These are phyloP conservation scores for Friedmanniomyces simplex DNA, from an alignment of 495 filamentous ascomycete genomes.

Conservation along the genomic window DNA sequence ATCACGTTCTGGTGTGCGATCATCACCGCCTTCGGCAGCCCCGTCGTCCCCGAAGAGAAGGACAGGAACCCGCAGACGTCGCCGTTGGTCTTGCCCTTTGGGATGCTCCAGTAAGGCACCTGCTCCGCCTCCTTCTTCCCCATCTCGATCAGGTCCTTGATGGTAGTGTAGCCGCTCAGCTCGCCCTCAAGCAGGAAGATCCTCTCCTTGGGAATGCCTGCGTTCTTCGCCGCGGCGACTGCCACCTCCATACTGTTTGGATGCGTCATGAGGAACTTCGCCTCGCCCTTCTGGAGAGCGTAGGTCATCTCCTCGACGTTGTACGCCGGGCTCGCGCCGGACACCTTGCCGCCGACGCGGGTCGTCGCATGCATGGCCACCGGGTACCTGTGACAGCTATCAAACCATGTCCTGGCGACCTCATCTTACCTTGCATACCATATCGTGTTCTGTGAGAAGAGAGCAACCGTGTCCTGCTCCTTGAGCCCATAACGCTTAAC, in stretches of 20 bases:
- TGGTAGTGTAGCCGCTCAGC: constrained; percentile 37
- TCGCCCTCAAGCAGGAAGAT: constrained; percentile 48
- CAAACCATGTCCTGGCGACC: constrained; percentile 13
- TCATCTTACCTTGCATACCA: constrained; percentile 26
- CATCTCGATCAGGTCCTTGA: constrained; percentile 40
- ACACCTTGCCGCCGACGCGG: constrained; percentile 41
- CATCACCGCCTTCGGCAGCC: constrained; percentile 38
- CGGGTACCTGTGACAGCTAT: constrained; percentile 29
- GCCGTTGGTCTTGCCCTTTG: constrained; percentile 40
- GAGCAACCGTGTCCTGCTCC: constrained; percentile 40
- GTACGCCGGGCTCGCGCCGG: constrained; percentile 49
- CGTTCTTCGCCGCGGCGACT: constrained; percentile 40
- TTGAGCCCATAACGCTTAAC: constrained; percentile 41
- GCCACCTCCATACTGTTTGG: constrained; percentile 39
- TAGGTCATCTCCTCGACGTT: constrained; percentile 54
- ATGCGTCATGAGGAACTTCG: constrained; percentile 47
- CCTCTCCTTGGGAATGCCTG: constrained; percentile 39
- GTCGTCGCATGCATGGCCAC: constrained; percentile 46
- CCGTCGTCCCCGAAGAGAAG: constrained; percentile 43
- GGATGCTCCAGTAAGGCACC: constrained; percentile 35
- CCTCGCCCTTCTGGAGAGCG: constrained; percentile 42
- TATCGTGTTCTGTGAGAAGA: constrained; percentile 50
- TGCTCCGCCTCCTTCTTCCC: constrained; percentile 35
- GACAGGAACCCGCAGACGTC: constrained; percentile 47
- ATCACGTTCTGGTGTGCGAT: constrained; percentile 55